Evolutionary conservation across 129 eudicot genomes (phyloP), one percentile per base, ranked within the genome.

Genomic region (Rutidosis leptorrhynchoides): DNA sequence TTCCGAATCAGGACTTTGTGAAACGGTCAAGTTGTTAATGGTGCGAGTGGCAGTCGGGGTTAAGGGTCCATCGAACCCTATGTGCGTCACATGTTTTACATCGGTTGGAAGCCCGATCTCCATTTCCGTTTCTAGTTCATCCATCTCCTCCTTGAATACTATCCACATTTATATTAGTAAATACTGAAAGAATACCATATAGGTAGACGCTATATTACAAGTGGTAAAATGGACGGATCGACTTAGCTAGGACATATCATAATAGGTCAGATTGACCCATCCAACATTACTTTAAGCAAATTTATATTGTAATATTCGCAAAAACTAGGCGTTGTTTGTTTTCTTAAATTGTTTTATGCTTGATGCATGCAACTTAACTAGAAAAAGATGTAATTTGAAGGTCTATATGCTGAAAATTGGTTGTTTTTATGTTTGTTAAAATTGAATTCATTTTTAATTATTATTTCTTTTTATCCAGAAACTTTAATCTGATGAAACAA

Each of bases 21-120:
- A 64, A 43, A 63, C 54, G 12, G 16, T 40, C 45, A 35, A 45
- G 15, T 74, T 59, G 71, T 68, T 75, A 48, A 73, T 23, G 49
- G 72, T 35, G 12, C 0, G 46, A 7, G 51, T 60, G 58, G 51
- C 58, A 27, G 6, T n/a, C 1, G 52, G 45, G 43, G 62, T 63
- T 59, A 62, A 24, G 10, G 43, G 43, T 20, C 22, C 65, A 59
- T 28, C 46, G 7, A 59, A 28, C 46, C 30, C 96, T 35, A 83
- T 85, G 78, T 85, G 96, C 20, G 96, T 83, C 21, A 89, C 94
- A 57, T 89, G 96, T 73, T 89, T 89, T 72, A 89, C 90, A 55
- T 85, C 82, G 1, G 94, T 89, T 25, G 94, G 96, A 27, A 80
- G 49, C 25, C 96, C 95, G 17, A 89, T 89, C 59, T 89, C 94